Base-by-base conservation (phyloP, 2,329 filamentous ascomycete genomes). In the Massarina eburnea region DNA sequence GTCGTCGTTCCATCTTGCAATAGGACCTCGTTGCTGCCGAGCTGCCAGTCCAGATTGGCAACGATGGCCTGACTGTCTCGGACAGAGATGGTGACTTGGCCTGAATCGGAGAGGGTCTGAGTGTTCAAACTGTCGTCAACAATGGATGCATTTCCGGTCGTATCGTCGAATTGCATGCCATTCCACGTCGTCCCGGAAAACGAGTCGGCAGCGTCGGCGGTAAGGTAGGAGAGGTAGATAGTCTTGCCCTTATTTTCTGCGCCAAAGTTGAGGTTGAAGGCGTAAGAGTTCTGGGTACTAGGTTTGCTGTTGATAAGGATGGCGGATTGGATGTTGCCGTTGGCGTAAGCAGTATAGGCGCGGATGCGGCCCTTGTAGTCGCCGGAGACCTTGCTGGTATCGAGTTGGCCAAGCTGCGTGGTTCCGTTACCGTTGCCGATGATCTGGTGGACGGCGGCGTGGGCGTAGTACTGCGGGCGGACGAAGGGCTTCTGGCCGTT, bases 371-470 rank as follows among this genome's bases (percentile, higher is more conserved):
- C 71, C 14, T 57, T 63, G 59, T 78, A 78, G 14, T 49, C 60
- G 0, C 54, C 46, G 2, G 71, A 62, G 12, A 64, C 57, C 12
- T 58, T 55, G 21, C 52, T 48, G n/a, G 70, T 58, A 37, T 59
- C 49, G 36, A 72, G 61, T 6, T 57, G 50, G 8, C 69, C 67
- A 39, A 79, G 64, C 51, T 74, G 75, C 8, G 75, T 73, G 9
- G 73, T 71, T 41, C 75, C 70, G 46, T 73, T 75, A 14, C 71
- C 71, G 37, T 72, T 67, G 12, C 76, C 76, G 48, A 80, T 72
- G 41, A 76, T 66, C 51, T 78, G 75, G 19, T 73, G 74, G 49
- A 79, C 73, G 27, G 77, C 77, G n/a, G 73, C 76, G 49, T 75
- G 70, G 46, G 73, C 75, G 50, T 79, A 79, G 66, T 80, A 80